These are phyloP conservation scores for Leersia perrieri DNA, from an alignment of 176 grass and related monocot genomes.

Conservation along the genomic window DNA sequence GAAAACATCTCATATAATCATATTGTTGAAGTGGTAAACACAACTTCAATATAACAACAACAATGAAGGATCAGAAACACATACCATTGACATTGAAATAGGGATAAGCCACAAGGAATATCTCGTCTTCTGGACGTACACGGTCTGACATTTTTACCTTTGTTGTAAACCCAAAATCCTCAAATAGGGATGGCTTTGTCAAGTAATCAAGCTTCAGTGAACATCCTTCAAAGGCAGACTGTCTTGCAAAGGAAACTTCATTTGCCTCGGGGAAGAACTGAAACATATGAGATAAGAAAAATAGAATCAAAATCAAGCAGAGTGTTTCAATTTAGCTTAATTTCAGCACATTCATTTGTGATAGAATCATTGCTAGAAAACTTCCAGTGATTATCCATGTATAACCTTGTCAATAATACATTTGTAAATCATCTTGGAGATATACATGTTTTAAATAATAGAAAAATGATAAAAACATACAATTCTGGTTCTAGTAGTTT, in stretches of 20 bases:
- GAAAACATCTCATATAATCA: background rate
- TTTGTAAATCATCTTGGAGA: background rate
- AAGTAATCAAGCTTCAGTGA: conserved; percentile 87
- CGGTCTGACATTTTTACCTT: conserved; percentile 92
- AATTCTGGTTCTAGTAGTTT: conserved; percentile 70
- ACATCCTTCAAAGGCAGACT: conserved; percentile 79
- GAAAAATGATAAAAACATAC: conserved; percentile 46
- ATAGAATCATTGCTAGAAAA: background rate
- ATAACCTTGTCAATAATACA: background rate
- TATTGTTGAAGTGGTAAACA: conserved; percentile 9
- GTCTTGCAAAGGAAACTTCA: conserved; percentile 87
- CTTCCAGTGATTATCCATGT: background rate
- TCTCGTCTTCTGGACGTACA: conserved; percentile 69
- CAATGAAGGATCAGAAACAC: background rate
- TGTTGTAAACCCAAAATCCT: conserved; percentile 92
- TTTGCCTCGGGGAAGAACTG: conserved; percentile 98
- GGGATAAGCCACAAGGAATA: conserved; percentile 91
- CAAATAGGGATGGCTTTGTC: conserved; percentile 89
- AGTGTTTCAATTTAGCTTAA: background rate
- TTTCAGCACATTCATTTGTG: conserved; percentile 2
- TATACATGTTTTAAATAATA: background rate
- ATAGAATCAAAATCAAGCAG: background rate
- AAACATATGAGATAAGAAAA: conserved; percentile 21
- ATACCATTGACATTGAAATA: conserved; percentile 99
- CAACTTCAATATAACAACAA: conserved; percentile 1